Evolutionary conservation across 2,329 filamentous ascomycete species (phyloP).

Genomic region (Fusarium papillatum): DNA sequence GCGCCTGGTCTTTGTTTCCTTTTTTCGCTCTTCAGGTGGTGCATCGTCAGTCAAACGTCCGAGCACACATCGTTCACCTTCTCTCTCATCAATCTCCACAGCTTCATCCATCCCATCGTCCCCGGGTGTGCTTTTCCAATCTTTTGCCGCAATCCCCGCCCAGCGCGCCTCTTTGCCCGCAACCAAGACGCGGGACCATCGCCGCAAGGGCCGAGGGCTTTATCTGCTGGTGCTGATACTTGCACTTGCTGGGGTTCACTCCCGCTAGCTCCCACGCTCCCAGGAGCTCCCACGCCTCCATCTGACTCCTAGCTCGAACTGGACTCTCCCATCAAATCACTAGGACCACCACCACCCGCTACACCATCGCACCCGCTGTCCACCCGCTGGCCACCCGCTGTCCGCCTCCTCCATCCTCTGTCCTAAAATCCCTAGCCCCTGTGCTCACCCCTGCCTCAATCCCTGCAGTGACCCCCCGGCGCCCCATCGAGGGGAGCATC

Average conservation of each 20-base stretch:
- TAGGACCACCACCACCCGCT: slow-evolving; percentile 29
- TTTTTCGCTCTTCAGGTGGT: background rate
- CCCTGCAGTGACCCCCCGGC: slow-evolving; percentile 33
- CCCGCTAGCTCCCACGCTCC: slow-evolving; percentile 13
- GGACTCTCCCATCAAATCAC: slow-evolving; percentile 11
- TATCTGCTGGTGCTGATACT: slow-evolving; percentile 5
- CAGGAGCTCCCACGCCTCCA: slow-evolving; percentile 7
- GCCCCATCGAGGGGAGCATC: slow-evolving; percentile 13
- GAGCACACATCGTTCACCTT: background rate
- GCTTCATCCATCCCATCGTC: background rate
- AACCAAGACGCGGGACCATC: slow-evolving; percentile 1
- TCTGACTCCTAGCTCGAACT: slow-evolving; percentile 2
- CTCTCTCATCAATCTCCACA: background rate
- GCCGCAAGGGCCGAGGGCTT: slow-evolving; percentile 10
- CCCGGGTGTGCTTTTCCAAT: slow-evolving; percentile 8
- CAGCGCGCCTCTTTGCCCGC: background rate
- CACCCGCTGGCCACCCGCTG: slow-evolving; percentile 37
- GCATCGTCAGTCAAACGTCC: background rate
- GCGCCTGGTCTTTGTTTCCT: slow-evolving; percentile 18
- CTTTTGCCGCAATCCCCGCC: slow-evolving; percentile 21
- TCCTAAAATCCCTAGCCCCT: slow-evolving; percentile 33
- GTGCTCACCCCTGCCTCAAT: slow-evolving; percentile 23
- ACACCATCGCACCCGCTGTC: slow-evolving; percentile 37
- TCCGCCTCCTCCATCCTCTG: slow-evolving; percentile 12
- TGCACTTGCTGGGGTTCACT: slow-evolving; percentile 15